Evolutionary conservation across 495 filamentous ascomycete genomes (phyloP).

Genomic region (Neurospora africana): DNA sequence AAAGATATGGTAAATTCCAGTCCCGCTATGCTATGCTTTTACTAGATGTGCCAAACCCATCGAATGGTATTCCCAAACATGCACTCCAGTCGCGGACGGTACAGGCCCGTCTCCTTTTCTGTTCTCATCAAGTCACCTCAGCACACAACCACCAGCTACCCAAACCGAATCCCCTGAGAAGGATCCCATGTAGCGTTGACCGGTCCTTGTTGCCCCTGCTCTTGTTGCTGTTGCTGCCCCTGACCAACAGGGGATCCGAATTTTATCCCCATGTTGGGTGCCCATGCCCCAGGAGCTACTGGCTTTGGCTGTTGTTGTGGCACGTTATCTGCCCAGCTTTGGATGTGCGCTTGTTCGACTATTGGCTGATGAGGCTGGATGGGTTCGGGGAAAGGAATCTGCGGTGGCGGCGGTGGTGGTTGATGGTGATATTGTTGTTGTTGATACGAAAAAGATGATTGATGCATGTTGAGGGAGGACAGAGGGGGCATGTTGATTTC

Average conservation of each 20-base stretch:
- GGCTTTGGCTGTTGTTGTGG: slow-evolving; percentile 43
- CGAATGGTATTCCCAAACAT: background rate
- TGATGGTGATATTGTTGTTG: background rate
- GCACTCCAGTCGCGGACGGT: slow-evolving; percentile 11
- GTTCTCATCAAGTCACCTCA: background rate
- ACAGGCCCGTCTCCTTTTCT: slow-evolving; percentile 9
- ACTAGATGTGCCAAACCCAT: background rate
- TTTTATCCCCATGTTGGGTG: slow-evolving; percentile 67
- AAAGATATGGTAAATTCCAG: background rate
- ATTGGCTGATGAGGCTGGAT: slow-evolving; percentile 16
- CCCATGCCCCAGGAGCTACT: slow-evolving; percentile 54
- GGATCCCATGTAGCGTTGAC: slow-evolving; percentile 47
- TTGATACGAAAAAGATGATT: background rate
- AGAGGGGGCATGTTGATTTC: slow-evolving; percentile 43
- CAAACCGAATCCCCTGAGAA: slow-evolving; percentile 52
- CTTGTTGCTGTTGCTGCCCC: slow-evolving; percentile 2
- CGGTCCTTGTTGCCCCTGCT: slow-evolving; percentile 1
- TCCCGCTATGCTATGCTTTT: background rate
- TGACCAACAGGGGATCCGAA: slow-evolving; percentile 32
- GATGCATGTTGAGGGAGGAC: slow-evolving; percentile 28
- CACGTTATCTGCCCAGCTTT: slow-evolving; percentile 38
- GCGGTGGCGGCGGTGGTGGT: slow-evolving; percentile 2
- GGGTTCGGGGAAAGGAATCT: slow-evolving; percentile 10
- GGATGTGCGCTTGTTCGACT: slow-evolving; percentile 34
- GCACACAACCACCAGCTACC: slow-evolving; percentile 15